Base-by-base conservation (phyloP, 106 monocot genomes). In the Dendrobium huoshanense region DNA sequence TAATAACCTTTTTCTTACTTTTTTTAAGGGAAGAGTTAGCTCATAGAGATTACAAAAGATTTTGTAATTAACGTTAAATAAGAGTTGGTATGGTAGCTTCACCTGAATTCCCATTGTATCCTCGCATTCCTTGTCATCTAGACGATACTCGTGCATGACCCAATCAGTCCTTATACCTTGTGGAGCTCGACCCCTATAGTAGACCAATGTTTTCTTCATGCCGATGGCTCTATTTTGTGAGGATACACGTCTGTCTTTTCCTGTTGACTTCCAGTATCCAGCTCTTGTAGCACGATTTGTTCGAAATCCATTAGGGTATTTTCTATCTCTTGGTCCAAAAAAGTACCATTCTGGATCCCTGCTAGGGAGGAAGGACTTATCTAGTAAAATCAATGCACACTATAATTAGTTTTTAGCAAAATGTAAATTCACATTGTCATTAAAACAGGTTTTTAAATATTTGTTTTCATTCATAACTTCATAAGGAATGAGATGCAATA, bases 281-380 rank as follows among this genome's bases (percentile, higher is more conserved):
- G 82, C 82, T 79, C 79, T 54, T 19, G 86, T 86, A 17, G 86
- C 86, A 45, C 86, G 55, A 54, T 86, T 86, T 4, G 86, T 86
- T 43, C 86, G 56, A 40, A 82, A 82, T 24, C 86, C 82, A 55
- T 86, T 86, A 1, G 86, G 86, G 29, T 86, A 86, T 51, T 82
- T 86, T 9, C 86, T 75, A 29, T 86, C 86, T 29, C 86, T 41
- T 24, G 82, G 82, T 55, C 86, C 86, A n/a, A 86, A 86, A 54
- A 86, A 86, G 22, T 86, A 82, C 86, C 86, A 86, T 47, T 86
- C 86, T n/a, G 86, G 86, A 48, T 86, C 86, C 25, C 86, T 75
- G 42, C 86, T 86, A 9, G 86, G 86, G 64, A 86, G 75, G 79
- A 86, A 86, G n/a, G 82, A 86, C 65, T 86, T 86, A 49, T 86